Evolutionary conservation across 371 early-diverging fungal genomes (phyloP).

Genomic region (Vairimorpha necatrix): DNA sequence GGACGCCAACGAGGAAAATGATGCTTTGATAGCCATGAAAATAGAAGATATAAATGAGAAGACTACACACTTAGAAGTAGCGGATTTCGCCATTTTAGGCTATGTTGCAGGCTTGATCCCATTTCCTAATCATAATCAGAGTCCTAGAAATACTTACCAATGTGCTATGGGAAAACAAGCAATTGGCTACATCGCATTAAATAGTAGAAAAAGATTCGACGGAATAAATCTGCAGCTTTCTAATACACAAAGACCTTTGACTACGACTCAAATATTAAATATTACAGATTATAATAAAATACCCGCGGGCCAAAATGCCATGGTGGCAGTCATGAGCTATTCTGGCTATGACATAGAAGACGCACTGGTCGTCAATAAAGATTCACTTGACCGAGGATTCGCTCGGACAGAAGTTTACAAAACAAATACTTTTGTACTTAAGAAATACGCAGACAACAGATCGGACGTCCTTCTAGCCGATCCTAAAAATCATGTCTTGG

Average conservation of each 20-base stretch:
- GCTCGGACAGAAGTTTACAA: constrained; percentile 88
- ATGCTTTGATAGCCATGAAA: constrained; percentile 82
- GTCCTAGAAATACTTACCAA: constrained; percentile 95
- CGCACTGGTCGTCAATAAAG: constrained; percentile 91
- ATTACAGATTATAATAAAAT: constrained; percentile 88
- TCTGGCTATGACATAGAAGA: constrained; percentile 99
- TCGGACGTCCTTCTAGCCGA: constrained; percentile 71
- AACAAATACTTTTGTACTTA: constrained; percentile 72
- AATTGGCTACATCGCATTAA: constrained; percentile 89
- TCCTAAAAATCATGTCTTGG: constrained; percentile 66
- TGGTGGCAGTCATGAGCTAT: constrained; percentile 96
- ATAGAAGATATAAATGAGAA: constrained; percentile 70
- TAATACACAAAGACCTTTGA: constrained; percentile 96
- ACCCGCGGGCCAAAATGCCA: constrained; percentile 98
- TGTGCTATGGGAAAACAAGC: constrained; percentile 99
- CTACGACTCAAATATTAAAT: constrained; percentile 89
- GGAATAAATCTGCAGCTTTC: constrained; percentile 85
- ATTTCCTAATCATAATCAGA: constrained; percentile 98
- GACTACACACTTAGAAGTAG: constrained; percentile 93
- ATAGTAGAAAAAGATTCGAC: constrained; percentile 87
- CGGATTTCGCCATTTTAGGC: constrained; percentile 89
- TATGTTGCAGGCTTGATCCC: constrained; percentile 97
- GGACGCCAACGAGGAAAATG: constrained; percentile 96
- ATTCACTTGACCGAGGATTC: constrained; percentile 93
- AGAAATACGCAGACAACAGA: constrained; percentile 76